Conservation (phyloP, 2,329 filamentous ascomycete species). For the Leptodontidium sp. region DNA sequence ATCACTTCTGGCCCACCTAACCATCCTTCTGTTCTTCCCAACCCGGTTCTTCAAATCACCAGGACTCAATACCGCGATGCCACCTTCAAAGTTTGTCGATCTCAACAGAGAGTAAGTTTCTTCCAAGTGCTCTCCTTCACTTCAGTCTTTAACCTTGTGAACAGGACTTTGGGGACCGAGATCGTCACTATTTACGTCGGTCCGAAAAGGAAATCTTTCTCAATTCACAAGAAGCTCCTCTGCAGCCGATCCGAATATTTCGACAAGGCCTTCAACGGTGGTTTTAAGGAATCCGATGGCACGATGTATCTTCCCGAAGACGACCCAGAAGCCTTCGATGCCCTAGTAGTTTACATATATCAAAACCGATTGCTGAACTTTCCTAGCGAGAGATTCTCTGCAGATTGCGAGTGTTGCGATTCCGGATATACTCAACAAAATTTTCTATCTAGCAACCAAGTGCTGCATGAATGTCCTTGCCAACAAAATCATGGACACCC, state of each 20-base stretch:
- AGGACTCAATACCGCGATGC: not conserved
- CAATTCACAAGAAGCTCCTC: slow-evolving; percentile 38
- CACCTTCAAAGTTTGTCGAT: not conserved
- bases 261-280: slow-evolving; percentile 20
- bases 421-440: not conserved
- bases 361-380: not conserved
- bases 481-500: not conserved
- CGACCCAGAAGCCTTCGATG: slow-evolving; percentile 4
- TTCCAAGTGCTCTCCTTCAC: too few species aligned
- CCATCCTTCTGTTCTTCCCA: too few species aligned
- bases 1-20: too few species aligned
- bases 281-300: slow-evolving; percentile 23
- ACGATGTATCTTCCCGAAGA: slow-evolving; percentile 30
- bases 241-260: slow-evolving; percentile 26
- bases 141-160: not conserved
- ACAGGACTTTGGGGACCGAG: slow-evolving; percentile 21
- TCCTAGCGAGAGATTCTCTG: not conserved
- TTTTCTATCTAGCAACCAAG: not conserved
- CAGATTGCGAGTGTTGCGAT: not conserved
- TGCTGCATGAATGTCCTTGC: not conserved
- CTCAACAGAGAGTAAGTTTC: not conserved
- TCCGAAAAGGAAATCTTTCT: slow-evolving; percentile 31
- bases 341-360: slow-evolving; percentile 24
- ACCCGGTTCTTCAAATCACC: not conserved
- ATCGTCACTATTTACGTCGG: slow-evolving; percentile 39